Base-by-base conservation (phyloP, 352 stramenopile species). In the Globisporangium lucens region DNA sequence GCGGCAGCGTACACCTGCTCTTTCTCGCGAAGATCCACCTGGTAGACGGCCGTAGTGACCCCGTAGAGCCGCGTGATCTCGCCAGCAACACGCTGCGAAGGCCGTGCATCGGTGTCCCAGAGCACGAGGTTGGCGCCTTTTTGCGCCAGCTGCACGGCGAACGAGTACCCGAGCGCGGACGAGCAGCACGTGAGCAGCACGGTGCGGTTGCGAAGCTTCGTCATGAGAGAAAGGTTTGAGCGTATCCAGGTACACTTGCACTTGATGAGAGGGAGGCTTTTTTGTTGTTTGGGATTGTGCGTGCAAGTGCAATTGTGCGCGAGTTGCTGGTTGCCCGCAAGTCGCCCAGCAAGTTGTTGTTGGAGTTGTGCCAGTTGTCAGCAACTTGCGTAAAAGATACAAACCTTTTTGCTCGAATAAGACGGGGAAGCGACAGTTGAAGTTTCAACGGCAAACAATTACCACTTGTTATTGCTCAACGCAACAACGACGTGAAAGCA, bases 161-260 rank as follows among this genome's bases (percentile, higher is more conserved):
- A 61, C 46, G 67, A 56, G 55, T 72, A 72, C 22, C 60, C 67
- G 46, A 72, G 61, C 35, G 67, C n/a, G 30, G 67, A 72, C 29
- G 61, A 65, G 46, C 67, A 72, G 55, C 22, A 30, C 33, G 67
- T 72, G 46, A 72, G 61, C 43, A 72, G 35, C 43, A 66, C 67
- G 9, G 57, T 65, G 52, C 55, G 67, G 33, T 66, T 65, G 33
- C 62, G 67, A 7, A 72, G 43, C 67, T 72, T 72, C 61, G 67
- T 72, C 67, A 72, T 72, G 53, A n/a, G 29, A 20, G 10, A 43
- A 43, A 43, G 10, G 36, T 43, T 43, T 43, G 36, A 43, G 8
- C 15, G 36, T 43, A 43, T n/a, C 9, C 13, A 36, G 51, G 20
- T 29, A 36, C 49, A 15, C 51, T 36, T 36, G 22, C 13, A 35